A percentile compares a stretch with the other conserved stretches of the same genome.
Conservation (phyloP, 2,329 filamentous ascomycete genomes). For the Pseudogymnoascus sp. region DNA sequence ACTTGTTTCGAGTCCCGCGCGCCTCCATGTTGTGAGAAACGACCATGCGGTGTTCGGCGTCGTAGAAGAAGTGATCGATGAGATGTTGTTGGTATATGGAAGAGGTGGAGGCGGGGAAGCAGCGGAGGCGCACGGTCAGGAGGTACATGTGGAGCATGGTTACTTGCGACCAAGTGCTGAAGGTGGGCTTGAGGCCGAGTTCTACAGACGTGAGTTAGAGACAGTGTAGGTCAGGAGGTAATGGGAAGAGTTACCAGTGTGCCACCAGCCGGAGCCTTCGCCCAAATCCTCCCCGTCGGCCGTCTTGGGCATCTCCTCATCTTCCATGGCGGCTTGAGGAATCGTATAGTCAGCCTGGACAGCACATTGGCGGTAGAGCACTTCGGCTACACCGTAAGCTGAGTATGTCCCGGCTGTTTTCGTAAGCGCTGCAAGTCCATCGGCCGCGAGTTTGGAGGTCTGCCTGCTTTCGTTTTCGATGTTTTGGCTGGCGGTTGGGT, state of each 20-base stretch:
- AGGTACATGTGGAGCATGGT: constrained; percentile 96
- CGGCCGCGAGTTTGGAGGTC: constrained; percentile 17
- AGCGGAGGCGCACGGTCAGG: constrained; percentile 71
- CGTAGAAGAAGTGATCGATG: constrained; percentile 90
- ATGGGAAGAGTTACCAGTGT: constrained; percentile 52
- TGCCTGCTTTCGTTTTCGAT: constrained; percentile 15
- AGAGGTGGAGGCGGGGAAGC: constrained; percentile 60
- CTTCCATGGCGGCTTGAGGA: constrained; percentile 55
- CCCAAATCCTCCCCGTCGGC: constrained; percentile 78
- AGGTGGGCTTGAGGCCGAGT: constrained; percentile 72
- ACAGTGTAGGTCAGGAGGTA: constrained; percentile 11
- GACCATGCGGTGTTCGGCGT: constrained; percentile 76
- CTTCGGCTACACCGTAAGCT: constrained; percentile 70
- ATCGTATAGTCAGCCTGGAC: constrained; percentile 69
- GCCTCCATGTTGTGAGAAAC: constrained; percentile 63
- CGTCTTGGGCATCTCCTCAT: constrained; percentile 59
- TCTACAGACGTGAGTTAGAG: constrained; percentile 40
- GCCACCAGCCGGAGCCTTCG: constrained; percentile 67
- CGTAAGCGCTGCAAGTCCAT: constrained; percentile 22
- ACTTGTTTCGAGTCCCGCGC: constrained; percentile 50
- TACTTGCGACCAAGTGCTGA: constrained; percentile 92
- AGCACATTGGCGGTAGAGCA: constrained; percentile 67
- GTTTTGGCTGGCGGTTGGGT: not conserved
- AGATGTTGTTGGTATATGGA: constrained; percentile 80
- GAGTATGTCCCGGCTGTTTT: constrained; percentile 54